Base-by-base conservation (phyloP, 2,329 filamentous ascomycete genomes). In the Fusarium sulawesiense region DNA sequence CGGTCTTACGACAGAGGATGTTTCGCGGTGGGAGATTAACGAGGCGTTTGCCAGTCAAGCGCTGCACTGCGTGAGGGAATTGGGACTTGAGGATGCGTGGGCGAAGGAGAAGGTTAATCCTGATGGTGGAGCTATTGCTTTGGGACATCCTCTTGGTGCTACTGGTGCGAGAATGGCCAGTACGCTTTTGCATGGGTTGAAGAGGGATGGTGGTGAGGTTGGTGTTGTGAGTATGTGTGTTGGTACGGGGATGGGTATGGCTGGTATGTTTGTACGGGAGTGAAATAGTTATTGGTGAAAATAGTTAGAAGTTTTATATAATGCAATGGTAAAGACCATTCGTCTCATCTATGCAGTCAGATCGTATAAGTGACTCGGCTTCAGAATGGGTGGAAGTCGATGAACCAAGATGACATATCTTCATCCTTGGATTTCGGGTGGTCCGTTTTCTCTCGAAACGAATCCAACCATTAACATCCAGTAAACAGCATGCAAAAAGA, bases 171-270 rank as follows among this genome's bases (percentile, higher is more conserved):
- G 94, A 72, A 91, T 97, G 86, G 81, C 94, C 74, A 89, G 89
- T 49, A 95, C 92, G 53, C 79, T 95, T 72, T 73, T 86, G 74
- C 88, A 83, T 78, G 97, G 82, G 78, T 87, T 80, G 85, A 91
- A 83, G 76, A 92, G 88, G 82, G 88, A 80, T 80, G 92, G 89
- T 2, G 86, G 92, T 62, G 86, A 95, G 79, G 83, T 97, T 49
- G 94, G 94, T 72, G 93, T 97, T 46, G 88, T 97, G 59, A 96
- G 92, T 76, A 97, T 98, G 93, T 98, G 94, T 79, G 88, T 94
- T 63, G 92, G 92, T 18, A 93, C 92, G 1, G 73, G 73, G 7
- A 75, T 75, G 73, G 73, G 73, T 44, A 75, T 75, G 73, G 73
- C 73, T 61, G 73, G 73, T 14, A 41, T 75, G 56, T 75, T 75